These are phyloP conservation scores for Penicillium expansum DNA, from an alignment of 2,329 filamentous ascomycete genomes.

Conservation along the genomic window DNA sequence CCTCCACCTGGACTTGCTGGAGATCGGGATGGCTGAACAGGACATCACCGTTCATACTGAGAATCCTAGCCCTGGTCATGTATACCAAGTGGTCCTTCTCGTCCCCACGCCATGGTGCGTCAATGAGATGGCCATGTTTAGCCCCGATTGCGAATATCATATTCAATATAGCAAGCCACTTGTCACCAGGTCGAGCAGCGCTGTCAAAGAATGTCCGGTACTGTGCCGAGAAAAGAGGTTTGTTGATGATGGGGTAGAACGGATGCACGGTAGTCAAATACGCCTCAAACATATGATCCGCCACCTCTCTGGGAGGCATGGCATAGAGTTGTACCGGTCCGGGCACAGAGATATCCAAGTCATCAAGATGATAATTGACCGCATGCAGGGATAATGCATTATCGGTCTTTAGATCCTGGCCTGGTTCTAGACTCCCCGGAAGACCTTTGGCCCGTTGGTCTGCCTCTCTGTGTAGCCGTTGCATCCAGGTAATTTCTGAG, in stretches of 20 bases:
- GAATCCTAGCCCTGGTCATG: constrained; percentile 43
- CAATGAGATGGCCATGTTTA: constrained; percentile 43
- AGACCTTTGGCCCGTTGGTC: constrained; percentile 32
- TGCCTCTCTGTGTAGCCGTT: constrained; percentile 41
- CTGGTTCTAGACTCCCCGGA: constrained; percentile 29
- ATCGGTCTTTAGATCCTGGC: constrained; percentile 27
- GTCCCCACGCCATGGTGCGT: constrained; percentile 44
- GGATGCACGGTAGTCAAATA: constrained; percentile 45
- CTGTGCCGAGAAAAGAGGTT: constrained; percentile 40
- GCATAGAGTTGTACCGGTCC: constrained; percentile 43
- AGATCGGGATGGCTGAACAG: constrained; percentile 46
- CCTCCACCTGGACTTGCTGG: constrained; percentile 47
- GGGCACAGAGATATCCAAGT: constrained; percentile 41
- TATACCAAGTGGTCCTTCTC: constrained; percentile 45
- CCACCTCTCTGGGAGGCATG: constrained; percentile 41
- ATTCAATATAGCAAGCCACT: constrained; percentile 47
- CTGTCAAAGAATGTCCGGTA: constrained; percentile 42
- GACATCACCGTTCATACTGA: constrained; percentile 44
- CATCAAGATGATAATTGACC: constrained; percentile 45
- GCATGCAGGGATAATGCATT: constrained; percentile 34
- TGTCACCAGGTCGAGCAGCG: constrained; percentile 36
- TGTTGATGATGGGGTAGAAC: constrained; percentile 46
- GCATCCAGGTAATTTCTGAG: constrained; percentile 48
- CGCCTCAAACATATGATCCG: constrained; percentile 43
- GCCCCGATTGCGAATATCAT: constrained; percentile 48